Evolutionary conservation across 495 filamentous ascomycete species (phyloP).

Genomic region (Neurospora discreta): DNA sequence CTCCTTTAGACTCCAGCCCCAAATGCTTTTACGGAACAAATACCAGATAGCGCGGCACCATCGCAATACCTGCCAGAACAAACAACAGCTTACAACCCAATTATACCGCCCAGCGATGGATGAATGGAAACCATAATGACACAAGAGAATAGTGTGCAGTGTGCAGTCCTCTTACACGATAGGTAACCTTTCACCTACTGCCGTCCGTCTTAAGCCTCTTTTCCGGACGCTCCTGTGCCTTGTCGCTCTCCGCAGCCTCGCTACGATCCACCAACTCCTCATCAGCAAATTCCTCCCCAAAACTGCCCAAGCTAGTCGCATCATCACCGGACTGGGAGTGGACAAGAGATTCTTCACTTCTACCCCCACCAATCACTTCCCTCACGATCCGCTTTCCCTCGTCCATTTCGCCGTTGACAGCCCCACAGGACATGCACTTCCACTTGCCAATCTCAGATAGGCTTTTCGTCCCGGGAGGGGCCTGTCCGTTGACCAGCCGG

Average conservation of each 20-base stretch:
- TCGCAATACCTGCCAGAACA: background rate
- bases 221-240: background rate
- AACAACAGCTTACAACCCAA: background rate
- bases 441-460: conserved; percentile 76
- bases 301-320: background rate
- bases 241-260: background rate
- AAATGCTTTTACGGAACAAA: background rate
- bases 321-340: background rate
- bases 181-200: background rate
- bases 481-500: conserved; percentile 88
- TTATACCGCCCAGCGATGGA: background rate
- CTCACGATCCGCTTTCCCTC: conserved; percentile 52
- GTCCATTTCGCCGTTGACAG: conserved; percentile 68
- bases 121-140: background rate
- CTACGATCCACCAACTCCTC: background rate
- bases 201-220: background rate
- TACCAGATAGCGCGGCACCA: background rate
- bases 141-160: background rate
- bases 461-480: conserved; percentile 72
- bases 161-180: background rate
- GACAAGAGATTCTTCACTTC: background rate
- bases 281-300: background rate
- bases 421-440: conserved; percentile 76
- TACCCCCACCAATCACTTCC: conserved; percentile 30
- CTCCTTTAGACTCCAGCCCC: background rate